These are phyloP conservation scores for Ceratobasidium sp. DNA, from an alignment of 1,284 basidiomycete species.

Conservation along the genomic window DNA sequence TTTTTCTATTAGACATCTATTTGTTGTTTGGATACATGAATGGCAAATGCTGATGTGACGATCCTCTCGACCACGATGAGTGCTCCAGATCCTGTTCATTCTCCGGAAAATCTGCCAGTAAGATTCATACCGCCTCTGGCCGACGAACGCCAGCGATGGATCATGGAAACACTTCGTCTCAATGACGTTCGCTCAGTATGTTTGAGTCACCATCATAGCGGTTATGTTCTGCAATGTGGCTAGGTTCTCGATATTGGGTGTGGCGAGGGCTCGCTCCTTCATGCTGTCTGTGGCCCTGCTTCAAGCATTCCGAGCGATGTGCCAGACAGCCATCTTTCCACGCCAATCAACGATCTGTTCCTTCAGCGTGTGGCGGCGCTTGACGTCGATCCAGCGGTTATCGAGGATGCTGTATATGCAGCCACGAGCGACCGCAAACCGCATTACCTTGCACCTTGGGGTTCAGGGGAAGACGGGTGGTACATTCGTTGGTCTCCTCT, in stretches of 20 bases:
- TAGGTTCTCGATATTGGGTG: slow-evolving; percentile 83
- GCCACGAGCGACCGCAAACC: slow-evolving; percentile 52
- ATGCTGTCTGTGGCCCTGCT: slow-evolving; percentile 71
- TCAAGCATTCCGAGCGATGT: slow-evolving; percentile 59
- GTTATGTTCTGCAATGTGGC: not conserved
- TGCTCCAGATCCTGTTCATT: not conserved
- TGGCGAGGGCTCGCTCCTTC: slow-evolving; percentile 76
- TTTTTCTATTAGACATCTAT: not conserved
- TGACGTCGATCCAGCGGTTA: slow-evolving; percentile 63
- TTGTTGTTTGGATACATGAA: not conserved
- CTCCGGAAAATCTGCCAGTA: slow-evolving; percentile 11
- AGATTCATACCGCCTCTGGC: slow-evolving; percentile 31
- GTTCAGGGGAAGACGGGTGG: slow-evolving; percentile 45
- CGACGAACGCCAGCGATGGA: slow-evolving; percentile 33
- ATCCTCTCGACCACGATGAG: slow-evolving; percentile 4
- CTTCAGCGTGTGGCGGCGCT: slow-evolving; percentile 67
- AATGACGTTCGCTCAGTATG: slow-evolving; percentile 22
- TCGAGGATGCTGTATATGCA: slow-evolving; percentile 60
- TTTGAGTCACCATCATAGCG: not conserved
- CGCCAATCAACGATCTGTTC: slow-evolving; percentile 62
- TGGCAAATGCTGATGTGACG: not conserved
- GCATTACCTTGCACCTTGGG: slow-evolving; percentile 27
- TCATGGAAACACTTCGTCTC: slow-evolving; percentile 32
- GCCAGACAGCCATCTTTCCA: slow-evolving; percentile 51
- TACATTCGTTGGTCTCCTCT: slow-evolving; percentile 75